phyloP scores from a whole-genome alignment of 1,284 basidiomycete species.

The Apiotrichum porosum region DNA sequence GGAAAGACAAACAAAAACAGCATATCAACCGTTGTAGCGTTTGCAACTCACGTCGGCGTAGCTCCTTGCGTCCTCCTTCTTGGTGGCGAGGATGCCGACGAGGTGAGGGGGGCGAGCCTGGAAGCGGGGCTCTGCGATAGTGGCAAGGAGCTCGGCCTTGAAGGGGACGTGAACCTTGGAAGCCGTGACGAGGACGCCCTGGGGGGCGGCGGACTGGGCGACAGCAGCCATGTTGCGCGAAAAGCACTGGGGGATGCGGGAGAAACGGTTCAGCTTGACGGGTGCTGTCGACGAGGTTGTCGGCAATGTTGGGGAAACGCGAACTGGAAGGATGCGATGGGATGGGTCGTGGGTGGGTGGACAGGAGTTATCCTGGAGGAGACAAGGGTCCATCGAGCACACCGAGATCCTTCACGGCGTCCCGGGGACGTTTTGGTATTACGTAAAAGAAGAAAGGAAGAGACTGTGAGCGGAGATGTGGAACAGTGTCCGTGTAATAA shows the following conservation, averaged over 20 bases:
- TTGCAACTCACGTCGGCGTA: conserved; percentile 64
- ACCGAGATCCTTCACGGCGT: no score
- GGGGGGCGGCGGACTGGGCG: conserved; percentile 6
- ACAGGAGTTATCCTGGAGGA: no score
- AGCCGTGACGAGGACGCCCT: conserved; percentile 48
- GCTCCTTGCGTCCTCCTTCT: conserved; percentile 75
- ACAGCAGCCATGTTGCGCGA: conserved; percentile 11
- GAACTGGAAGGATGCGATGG: no score
- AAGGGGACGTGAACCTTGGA: conserved; percentile 47
- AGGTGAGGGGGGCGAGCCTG: conserved; percentile 59
- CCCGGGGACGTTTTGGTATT: no score
- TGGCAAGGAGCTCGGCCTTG: conserved; percentile 45
- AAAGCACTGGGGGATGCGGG: conserved; percentile 1
- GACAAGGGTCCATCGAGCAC: no score
- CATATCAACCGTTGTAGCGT: background rate
- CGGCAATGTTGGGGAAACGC: no score
- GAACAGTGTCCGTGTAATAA: no score
- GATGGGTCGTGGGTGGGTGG: no score
- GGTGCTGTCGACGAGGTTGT: no score
- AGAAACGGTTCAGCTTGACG: background rate
- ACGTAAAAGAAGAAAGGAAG: no score
- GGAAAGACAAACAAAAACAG: no score
- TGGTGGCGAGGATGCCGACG: conserved; percentile 87
- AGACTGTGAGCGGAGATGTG: no score
- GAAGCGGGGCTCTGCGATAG: conserved; percentile 33